Evolutionary conservation across 148 eudicot genomes (phyloP).

Genomic region (Polygonum maritimum): DNA sequence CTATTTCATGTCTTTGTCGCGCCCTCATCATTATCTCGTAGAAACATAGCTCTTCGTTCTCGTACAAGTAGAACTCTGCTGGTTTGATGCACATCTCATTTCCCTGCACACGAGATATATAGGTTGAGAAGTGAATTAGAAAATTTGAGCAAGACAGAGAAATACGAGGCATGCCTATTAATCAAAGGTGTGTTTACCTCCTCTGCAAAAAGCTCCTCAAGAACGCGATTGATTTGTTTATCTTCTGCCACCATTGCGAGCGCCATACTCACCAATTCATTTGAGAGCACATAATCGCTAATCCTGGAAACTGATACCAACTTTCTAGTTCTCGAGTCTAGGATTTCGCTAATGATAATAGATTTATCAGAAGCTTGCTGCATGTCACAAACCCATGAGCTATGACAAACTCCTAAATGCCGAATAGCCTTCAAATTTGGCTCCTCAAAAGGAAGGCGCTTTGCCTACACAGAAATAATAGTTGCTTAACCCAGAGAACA

Average conservation of each 20-base stretch:
- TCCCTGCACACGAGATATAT: slow-evolving; percentile 48
- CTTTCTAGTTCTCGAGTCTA: slow-evolving; percentile 92
- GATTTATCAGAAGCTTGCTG: slow-evolving; percentile 88
- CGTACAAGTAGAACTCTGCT: slow-evolving; percentile 79
- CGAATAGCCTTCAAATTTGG: slow-evolving; percentile 35
- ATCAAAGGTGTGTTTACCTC: slow-evolving; percentile 36
- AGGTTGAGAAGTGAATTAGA: neutral
- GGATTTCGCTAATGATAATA: slow-evolving; percentile 83
- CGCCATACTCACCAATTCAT: slow-evolving; percentile 97
- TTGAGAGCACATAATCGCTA: slow-evolving; percentile 89
- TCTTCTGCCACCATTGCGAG: slow-evolving; percentile 98
- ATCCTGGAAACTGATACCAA: slow-evolving; percentile 88
- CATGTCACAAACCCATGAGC: slow-evolving; percentile 85
- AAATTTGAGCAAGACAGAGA: neutral
- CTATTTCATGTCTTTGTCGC: slow-evolving; percentile 67
- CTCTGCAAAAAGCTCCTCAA: slow-evolving; percentile 92
- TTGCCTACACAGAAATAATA: slow-evolving; percentile 45
- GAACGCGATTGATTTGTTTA: slow-evolving; percentile 92
- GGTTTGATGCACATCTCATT: slow-evolving; percentile 93
- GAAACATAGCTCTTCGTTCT: slow-evolving; percentile 76
- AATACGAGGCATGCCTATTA: neutral
- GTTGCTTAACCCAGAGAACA: no score
- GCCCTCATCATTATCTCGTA: slow-evolving; percentile 77
- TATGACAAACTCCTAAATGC: slow-evolving; percentile 61
- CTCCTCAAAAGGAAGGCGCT: slow-evolving; percentile 56